Percentiles rank a stretch among this genome's conserved stretches.
These are phyloP conservation scores for Escallonia rubra DNA, from an alignment of 129 eudicot species.

Conservation along the genomic window DNA sequence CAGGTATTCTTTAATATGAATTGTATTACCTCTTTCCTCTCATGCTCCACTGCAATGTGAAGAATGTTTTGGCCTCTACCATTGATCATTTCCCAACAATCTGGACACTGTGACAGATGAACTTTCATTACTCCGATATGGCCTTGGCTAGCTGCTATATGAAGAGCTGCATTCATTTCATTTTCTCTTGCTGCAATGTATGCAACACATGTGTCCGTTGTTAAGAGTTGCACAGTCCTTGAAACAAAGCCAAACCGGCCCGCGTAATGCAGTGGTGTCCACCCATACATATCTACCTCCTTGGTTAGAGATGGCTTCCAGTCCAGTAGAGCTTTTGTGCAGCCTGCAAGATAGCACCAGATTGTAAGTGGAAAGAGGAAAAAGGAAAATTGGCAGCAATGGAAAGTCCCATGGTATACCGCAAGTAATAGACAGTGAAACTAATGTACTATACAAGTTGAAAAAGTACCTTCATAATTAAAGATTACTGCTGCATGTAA, in stretches of 20 bases:
- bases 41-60: background rate
- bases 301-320: background rate
- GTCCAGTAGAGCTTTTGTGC: background rate
- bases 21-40: background rate
- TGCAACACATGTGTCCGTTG: background rate
- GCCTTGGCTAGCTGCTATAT: constrained; percentile 6
- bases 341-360: background rate
- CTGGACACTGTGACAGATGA: constrained; percentile 1
- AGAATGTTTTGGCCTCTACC: constrained; percentile 2
- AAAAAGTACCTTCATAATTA: constrained; percentile 1
- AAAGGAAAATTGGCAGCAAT: no score
- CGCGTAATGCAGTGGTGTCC: constrained; percentile 15
- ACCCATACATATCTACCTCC: background rate
- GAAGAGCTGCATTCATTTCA: background rate
- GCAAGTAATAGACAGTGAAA: no score
- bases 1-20: background rate
- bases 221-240: background rate
- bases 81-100: constrained; percentile 9
- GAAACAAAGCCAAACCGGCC: background rate
- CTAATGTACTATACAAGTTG: no score
- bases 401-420: no score
- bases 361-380: no score
- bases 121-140: background rate
- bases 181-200: background rate
- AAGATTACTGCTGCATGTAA: constrained; percentile 9